phyloP scores from a whole-genome alignment of 1,284 basidiomycete genomes.

The Rhodotorula sp. region DNA sequence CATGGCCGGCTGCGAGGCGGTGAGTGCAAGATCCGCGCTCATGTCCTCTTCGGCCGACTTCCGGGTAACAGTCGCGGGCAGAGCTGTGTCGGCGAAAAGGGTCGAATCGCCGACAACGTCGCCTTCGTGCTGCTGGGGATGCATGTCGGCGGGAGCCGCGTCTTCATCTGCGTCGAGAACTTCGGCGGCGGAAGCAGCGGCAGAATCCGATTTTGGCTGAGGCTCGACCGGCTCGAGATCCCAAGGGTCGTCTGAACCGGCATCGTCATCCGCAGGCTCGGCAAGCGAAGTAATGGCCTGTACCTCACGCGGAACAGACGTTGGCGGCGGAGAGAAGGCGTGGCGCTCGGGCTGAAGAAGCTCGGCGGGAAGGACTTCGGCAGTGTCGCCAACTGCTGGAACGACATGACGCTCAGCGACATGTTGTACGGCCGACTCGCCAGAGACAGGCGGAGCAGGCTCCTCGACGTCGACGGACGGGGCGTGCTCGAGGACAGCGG shows the following conservation, averaged over 20 bases:
- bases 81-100: no score
- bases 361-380: neutral
- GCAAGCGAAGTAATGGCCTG: neutral
- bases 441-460: neutral
- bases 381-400: neutral
- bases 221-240: constrained; percentile 20
- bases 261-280: neutral
- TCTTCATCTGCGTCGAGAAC: neutral
- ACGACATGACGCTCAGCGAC: neutral
- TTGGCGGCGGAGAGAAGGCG: neutral
- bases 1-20: no score
- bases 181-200: neutral
- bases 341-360: neutral
- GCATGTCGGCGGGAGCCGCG: neutral
- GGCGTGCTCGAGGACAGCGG: neutral
- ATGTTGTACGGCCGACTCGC: constrained; percentile 4
- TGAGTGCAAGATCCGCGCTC: no score
- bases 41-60: no score
- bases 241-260: constrained; percentile 20
- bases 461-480: neutral
- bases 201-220: neutral
- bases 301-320: neutral
- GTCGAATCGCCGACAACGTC: no score
- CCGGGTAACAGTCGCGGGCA: no score
- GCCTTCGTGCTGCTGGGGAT: no score